These are phyloP conservation scores for Pichia thaimueangensis DNA, from an alignment of 805 yeast genomes.

Conservation along the genomic window DNA sequence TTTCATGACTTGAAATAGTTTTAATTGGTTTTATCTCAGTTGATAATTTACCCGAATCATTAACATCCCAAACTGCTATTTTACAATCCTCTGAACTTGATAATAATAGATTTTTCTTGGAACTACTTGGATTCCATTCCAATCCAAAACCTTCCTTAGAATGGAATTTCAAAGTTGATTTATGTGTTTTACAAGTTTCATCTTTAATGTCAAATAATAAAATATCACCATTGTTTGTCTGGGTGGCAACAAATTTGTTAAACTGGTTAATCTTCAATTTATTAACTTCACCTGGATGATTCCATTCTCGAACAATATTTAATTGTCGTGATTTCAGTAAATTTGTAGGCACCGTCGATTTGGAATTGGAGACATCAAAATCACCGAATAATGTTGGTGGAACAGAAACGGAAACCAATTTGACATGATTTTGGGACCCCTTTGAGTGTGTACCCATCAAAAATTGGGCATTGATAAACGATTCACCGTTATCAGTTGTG, in stretches of 20 bases:
- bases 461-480: conserved; percentile 25
- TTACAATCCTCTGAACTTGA: conserved; percentile 63
- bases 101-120: conserved; percentile 37
- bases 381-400: conserved; percentile 46
- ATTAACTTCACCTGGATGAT: conserved; percentile 63
- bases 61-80: conserved; percentile 66
- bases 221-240: conserved; percentile 47
- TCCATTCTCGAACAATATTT: conserved; percentile 42
- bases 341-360: conserved; percentile 17
- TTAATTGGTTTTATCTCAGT: conserved; percentile 36
- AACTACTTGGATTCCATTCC: conserved; percentile 49
- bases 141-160: conserved; percentile 62
- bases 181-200: conserved; percentile 12
- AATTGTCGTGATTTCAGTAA: conserved; percentile 33
- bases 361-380: neutral
- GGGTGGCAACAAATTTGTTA: conserved; percentile 45
- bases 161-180: conserved; percentile 44
- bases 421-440: conserved; percentile 37
- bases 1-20: conserved; percentile 44
- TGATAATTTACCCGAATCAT: conserved; percentile 7
- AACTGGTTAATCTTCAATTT: conserved; percentile 49
- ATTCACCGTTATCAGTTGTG: conserved; percentile 8
- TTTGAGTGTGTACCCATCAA: conserved; percentile 44
- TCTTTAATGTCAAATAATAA: conserved; percentile 35
- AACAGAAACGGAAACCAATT: conserved; percentile 37